Evolutionary conservation across 2,329 filamentous ascomycete species (phyloP).

Genomic region (Colletotrichum chlorophyti): DNA sequence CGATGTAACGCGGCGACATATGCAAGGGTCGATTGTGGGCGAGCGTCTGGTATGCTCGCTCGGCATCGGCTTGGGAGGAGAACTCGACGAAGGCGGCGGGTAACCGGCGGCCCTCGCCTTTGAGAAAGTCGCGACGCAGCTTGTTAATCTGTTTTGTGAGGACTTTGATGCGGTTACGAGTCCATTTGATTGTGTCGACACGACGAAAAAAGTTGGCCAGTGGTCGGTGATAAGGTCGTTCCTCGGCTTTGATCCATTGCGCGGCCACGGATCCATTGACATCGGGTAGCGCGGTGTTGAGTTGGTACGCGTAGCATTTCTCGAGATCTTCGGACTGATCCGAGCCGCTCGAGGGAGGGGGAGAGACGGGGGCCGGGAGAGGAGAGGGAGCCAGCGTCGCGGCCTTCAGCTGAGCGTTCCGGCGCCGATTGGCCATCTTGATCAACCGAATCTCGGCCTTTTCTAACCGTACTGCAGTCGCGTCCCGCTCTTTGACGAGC

Average conservation of each 20-base stretch:
- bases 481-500: conserved; percentile 78
- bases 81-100: conserved; percentile 95
- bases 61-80: conserved; percentile 79
- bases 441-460: conserved; percentile 83
- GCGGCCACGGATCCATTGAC: conserved; percentile 65
- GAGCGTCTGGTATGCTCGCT: conserved; percentile 82
- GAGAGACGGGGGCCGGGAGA: conserved; percentile 34
- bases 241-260: conserved; percentile 75
- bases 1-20: conserved; percentile 86
- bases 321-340: conserved; percentile 30
- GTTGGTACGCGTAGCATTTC: conserved; percentile 35
- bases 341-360: background rate
- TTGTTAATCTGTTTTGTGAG: conserved; percentile 57
- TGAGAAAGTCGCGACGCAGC: conserved; percentile 69
- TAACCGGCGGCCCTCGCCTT: conserved; percentile 63
- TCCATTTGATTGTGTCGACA: conserved; percentile 95
- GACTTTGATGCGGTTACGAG: conserved; percentile 59
- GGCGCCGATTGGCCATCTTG: conserved; percentile 65
- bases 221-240: conserved; percentile 75
- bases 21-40: conserved; percentile 82
- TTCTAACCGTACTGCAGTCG: conserved; percentile 80
- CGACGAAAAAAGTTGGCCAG: conserved; percentile 80
- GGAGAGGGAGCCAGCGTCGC: background rate
- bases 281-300: conserved; percentile 41
- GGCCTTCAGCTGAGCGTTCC: conserved; percentile 29